A percentile compares a stretch with the other conserved stretches of the same genome.
These are phyloP conservation scores for Westerdykella sp. DNA, from an alignment of 2,329 filamentous ascomycete species.

Conservation along the genomic window DNA sequence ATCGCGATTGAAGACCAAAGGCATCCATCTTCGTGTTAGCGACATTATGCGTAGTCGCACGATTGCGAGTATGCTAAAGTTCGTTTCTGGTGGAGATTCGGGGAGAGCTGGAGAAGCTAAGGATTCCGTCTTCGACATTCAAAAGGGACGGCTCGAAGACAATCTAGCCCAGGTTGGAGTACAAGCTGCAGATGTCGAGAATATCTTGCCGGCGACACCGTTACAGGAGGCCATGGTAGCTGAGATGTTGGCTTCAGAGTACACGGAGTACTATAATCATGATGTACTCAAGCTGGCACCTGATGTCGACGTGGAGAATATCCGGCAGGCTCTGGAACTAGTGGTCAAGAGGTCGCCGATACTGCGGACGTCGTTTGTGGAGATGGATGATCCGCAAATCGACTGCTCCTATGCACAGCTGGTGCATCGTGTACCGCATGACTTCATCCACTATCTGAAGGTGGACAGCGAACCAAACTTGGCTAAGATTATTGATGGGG, in stretches of 20 bases:
- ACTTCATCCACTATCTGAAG: conserved; percentile 33
- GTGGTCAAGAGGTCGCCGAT: conserved; percentile 61
- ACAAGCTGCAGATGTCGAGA: conserved; percentile 44
- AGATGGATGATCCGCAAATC: conserved; percentile 56
- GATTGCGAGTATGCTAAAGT: conserved; percentile 54
- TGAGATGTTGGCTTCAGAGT: conserved; percentile 71
- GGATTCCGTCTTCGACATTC: conserved; percentile 12
- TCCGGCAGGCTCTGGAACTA: conserved; percentile 56
- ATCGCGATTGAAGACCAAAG: conserved; percentile 58
- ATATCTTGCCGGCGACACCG: conserved; percentile 68
- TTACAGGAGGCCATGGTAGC: conserved; percentile 82
- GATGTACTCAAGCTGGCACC: conserved; percentile 61
- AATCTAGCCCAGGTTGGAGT: conserved; percentile 34
- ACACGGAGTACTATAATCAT: conserved; percentile 76
- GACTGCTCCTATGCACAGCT: conserved; percentile 53
- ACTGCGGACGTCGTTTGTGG: conserved; percentile 66
- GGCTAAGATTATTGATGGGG: conserved; percentile 21
- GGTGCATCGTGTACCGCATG: conserved; percentile 33
- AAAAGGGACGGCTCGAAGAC: conserved; percentile 31
- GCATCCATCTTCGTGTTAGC: conserved; percentile 62
- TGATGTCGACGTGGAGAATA: conserved; percentile 48
- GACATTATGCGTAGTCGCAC: conserved; percentile 68
- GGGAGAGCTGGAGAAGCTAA: conserved; percentile 1
- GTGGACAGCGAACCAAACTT: conserved; percentile 22
- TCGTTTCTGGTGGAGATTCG: conserved; percentile 7